Evolutionary conservation across 768 basidiomycete species (phyloP).

Genomic region (Leccinum incarnatum): DNA sequence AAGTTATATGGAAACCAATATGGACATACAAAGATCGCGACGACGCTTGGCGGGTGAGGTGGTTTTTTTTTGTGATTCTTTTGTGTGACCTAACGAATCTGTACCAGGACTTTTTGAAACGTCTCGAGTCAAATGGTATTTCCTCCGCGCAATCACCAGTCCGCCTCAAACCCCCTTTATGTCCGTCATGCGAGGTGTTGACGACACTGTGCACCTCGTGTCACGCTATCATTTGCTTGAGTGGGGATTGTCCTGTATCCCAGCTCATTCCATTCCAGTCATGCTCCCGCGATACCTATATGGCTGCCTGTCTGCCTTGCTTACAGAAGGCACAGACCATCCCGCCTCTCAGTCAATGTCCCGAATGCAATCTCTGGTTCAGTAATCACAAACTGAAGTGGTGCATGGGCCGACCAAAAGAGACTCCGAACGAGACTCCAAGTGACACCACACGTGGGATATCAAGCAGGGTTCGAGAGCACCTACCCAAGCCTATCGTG

Average conservation of each 20-base stretch:
- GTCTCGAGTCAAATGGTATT: conserved; percentile 13
- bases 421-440: background rate
- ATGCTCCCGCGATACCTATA: conserved; percentile 12
- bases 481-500: too few relatives aligned
- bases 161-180: background rate
- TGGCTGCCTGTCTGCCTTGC: conserved; percentile 10
- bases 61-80: too few relatives aligned
- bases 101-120: conserved; percentile 16
- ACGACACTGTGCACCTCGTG: conserved; percentile 14
- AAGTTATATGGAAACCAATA: too few relatives aligned
- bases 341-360: conserved; percentile 19
- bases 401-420: conserved; percentile 23
- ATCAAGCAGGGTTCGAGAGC: too few relatives aligned
- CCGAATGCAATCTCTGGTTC: conserved; percentile 20
- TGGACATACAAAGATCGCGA: too few relatives aligned
- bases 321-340: background rate
- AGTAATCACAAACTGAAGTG: background rate
- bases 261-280: conserved; percentile 14
- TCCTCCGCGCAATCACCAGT: background rate
- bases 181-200: conserved; percentile 12
- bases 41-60: too few relatives aligned
- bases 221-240: conserved; percentile 16
- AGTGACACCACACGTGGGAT: too few relatives aligned
- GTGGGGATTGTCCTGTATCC: conserved; percentile 16
- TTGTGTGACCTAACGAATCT: background rate